Evolutionary conservation across 225 moss, liverwort and hornwort genomes (phyloP).

Genomic region (Marchantia polymorpha): DNA sequence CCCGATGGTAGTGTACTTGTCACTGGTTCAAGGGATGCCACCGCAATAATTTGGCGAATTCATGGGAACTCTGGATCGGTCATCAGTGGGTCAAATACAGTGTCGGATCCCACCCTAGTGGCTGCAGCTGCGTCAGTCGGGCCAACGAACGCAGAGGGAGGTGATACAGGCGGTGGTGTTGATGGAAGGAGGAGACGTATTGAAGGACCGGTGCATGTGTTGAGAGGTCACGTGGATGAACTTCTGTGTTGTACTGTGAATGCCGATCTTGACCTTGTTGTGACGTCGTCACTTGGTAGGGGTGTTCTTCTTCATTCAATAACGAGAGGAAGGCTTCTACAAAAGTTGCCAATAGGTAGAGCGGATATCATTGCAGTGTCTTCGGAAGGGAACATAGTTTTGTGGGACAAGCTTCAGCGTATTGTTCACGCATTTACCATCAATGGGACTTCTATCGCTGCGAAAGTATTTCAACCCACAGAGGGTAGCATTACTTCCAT

Average conservation of each 20-base stretch:
- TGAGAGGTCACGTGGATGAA: slow-evolving; percentile 88
- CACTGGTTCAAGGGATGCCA: slow-evolving; percentile 85
- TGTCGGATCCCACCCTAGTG: slow-evolving; percentile 74
- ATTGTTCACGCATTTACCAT: slow-evolving; percentile 80
- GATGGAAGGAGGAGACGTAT: slow-evolving; percentile 85
- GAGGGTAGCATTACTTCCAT: slow-evolving; percentile 84
- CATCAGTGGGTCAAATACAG: slow-evolving; percentile 55
- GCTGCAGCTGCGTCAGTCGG: slow-evolving; percentile 72
- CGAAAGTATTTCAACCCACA: slow-evolving; percentile 64
- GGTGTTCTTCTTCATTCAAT: slow-evolving; percentile 95
- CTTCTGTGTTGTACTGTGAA: slow-evolving; percentile 80
- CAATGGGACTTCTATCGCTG: slow-evolving; percentile 71
- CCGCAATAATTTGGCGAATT: slow-evolving; percentile 91
- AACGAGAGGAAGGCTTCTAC: slow-evolving; percentile 70
- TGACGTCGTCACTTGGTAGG: slow-evolving; percentile 67
- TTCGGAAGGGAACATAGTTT: slow-evolving; percentile 71
- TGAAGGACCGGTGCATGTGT: slow-evolving; percentile 86
- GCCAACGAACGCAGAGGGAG: slow-evolving; percentile 42
- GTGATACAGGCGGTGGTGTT: slow-evolving; percentile 50
- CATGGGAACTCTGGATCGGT: slow-evolving; percentile 58
- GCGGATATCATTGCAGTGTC: slow-evolving; percentile 80
- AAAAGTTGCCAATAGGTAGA: slow-evolving; percentile 76
- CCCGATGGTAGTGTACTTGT: slow-evolving; percentile 86
- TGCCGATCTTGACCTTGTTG: slow-evolving; percentile 83
- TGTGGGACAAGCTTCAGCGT: slow-evolving; percentile 69